phyloP scores from a whole-genome alignment of 1,284 basidiomycete genomes.

The Blastosporella zonata region DNA sequence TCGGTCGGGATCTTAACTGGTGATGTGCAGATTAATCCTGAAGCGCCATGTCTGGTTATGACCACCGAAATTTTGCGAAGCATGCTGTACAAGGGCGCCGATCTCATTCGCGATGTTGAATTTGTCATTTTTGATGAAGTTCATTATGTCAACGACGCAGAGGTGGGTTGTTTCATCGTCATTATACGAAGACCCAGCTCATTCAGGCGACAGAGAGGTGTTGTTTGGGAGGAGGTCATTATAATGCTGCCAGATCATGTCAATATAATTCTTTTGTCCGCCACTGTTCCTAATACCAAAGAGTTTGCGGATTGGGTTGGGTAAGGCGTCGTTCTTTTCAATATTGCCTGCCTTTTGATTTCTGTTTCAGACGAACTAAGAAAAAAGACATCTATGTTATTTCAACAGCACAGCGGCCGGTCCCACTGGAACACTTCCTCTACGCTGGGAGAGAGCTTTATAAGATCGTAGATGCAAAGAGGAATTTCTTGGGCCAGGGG shows the following conservation, averaged over 20 bases:
- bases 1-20: conserved; percentile 97
- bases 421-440: conserved; percentile 95
- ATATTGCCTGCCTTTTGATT: conserved; percentile 12
- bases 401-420: conserved; percentile 93
- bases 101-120: conserved; percentile 97
- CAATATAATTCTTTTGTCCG: conserved; percentile 94
- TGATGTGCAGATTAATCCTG: conserved; percentile 99
- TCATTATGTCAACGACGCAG: conserved; percentile 99
- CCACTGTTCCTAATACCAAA: conserved; percentile 97
- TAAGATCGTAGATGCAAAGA: conserved; percentile 88
- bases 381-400: conserved; percentile 99
- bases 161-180: conserved; percentile 51
- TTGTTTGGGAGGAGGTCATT: conserved; percentile 99
- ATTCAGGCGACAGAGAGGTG: conserved; percentile 69
- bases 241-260: conserved; percentile 98
- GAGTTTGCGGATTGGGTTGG: conserved; percentile 99
- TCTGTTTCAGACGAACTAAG: conserved; percentile 80
- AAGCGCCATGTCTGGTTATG: conserved; percentile 97
- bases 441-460: conserved; percentile 91
- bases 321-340: conserved; percentile 44
- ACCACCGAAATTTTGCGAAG: conserved; percentile 98
- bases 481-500: conserved; percentile 79
- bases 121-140: conserved; percentile 99
- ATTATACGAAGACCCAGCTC: neutral
- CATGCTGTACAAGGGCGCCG: conserved; percentile 99